These are phyloP conservation scores for Diaporthe ampelina DNA, from an alignment of 2,329 filamentous ascomycete species.

Conservation along the genomic window DNA sequence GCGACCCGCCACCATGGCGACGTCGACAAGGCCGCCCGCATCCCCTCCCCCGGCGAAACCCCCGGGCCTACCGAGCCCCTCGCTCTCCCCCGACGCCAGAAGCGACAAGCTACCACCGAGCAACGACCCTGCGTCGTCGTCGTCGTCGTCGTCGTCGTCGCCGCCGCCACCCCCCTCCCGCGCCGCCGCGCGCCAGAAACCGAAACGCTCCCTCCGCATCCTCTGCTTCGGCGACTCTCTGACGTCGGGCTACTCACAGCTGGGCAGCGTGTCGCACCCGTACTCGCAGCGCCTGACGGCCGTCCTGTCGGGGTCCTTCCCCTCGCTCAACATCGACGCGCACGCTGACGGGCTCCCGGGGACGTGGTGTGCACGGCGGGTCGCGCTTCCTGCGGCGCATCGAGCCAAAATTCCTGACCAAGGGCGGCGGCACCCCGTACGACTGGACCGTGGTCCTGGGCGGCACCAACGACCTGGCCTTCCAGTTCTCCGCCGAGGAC, in stretches of 20 bases:
- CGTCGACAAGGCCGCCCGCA: background rate
- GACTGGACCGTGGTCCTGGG: conserved; percentile 72
- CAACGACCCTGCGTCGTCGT: background rate
- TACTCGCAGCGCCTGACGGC: conserved; percentile 65
- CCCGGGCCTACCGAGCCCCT: background rate
- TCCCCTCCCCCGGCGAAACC: background rate
- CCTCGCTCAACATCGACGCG: conserved; percentile 48
- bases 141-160: too few relatives aligned
- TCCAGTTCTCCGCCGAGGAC: conserved; percentile 49
- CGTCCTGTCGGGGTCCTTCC: conserved; percentile 61
- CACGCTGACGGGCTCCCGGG: conserved; percentile 64
- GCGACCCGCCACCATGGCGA: conserved; percentile 18
- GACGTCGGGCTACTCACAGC: conserved; percentile 66
- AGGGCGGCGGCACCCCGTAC: conserved; percentile 48
- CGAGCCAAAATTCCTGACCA: conserved; percentile 44
- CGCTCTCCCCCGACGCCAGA: background rate
- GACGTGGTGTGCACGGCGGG: conserved; percentile 59
- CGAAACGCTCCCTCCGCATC: conserved; percentile 58
- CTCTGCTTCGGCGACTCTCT: conserved; percentile 77
- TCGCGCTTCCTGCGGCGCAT: conserved; percentile 46
- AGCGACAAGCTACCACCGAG: background rate
- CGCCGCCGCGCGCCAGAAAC: conserved; percentile 2
- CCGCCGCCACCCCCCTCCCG: background rate
- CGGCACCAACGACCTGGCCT: conserved; percentile 74
- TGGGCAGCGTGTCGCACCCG: conserved; percentile 56